A percentile compares a stretch with the other conserved stretches of the same genome.
These are phyloP conservation scores for Aspergillus kassunensis DNA, from an alignment of 495 filamentous ascomycete genomes.

Conservation along the genomic window DNA sequence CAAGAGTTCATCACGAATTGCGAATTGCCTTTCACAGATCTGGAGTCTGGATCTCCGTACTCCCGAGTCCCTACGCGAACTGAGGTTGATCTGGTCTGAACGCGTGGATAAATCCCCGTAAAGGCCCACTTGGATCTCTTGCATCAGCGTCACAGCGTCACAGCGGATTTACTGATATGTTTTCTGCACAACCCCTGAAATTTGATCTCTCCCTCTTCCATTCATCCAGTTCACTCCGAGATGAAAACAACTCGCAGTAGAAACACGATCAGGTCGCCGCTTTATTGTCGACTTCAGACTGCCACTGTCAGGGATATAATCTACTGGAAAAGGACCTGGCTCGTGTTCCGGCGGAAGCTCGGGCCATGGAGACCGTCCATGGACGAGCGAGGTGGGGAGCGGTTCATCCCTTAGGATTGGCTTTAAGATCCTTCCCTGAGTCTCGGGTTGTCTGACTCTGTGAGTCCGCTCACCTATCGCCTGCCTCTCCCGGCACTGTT, in stretches of 20 bases:
- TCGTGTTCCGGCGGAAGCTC: background rate
- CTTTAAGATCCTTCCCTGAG: background rate
- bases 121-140: slow-evolving; percentile 15
- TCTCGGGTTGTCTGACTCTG: background rate
- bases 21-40: too few relatives aligned
- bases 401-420: background rate
- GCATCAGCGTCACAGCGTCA: background rate
- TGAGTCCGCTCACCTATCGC: background rate
- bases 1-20: background rate
- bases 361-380: background rate
- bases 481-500: slow-evolving; percentile 1
- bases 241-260: background rate
- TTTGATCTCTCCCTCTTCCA: background rate
- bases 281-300: too few relatives aligned
- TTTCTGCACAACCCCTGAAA: too few relatives aligned
- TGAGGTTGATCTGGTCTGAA: slow-evolving; percentile 18
- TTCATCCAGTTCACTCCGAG: background rate
- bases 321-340: background rate
- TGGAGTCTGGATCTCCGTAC: too few relatives aligned
- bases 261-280: background rate
- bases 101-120: slow-evolving; percentile 19
- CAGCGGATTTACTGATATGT: background rate
- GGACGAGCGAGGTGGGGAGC: background rate
- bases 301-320: too few relatives aligned
- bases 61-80: slow-evolving; percentile 8